Evolutionary conservation across 1,284 basidiomycete genomes (phyloP).

Genomic region (Ceratobasidium sp.): DNA sequence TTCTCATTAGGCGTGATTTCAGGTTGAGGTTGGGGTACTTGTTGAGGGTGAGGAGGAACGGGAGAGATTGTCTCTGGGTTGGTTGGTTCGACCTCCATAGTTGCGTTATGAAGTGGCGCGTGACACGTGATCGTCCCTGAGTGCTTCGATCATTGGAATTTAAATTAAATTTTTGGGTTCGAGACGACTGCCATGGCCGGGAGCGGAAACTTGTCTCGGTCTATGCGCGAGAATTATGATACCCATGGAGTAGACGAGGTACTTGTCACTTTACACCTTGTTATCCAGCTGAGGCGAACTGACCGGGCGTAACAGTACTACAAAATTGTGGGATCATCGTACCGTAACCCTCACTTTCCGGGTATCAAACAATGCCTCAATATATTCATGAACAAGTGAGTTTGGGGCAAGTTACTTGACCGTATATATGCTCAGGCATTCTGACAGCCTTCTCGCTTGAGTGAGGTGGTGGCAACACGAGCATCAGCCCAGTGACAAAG

Average conservation of each 20-base stretch:
- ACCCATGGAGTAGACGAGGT: constrained; percentile 70
- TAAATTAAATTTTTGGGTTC: constrained; percentile 25
- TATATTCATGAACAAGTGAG: constrained; percentile 60
- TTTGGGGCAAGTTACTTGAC: constrained; percentile 18
- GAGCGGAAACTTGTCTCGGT: constrained; percentile 58
- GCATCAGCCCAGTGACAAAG: constrained; percentile 42
- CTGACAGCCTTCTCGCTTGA: constrained; percentile 49
- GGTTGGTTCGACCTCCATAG: constrained; percentile 3
- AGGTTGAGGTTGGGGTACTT: no score
- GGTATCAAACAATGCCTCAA: constrained; percentile 65
- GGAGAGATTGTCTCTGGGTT: background rate
- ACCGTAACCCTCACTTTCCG: constrained; percentile 74
- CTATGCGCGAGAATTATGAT: constrained; percentile 72
- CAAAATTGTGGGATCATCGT: constrained; percentile 63
- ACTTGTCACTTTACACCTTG: no score
- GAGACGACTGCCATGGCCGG: constrained; percentile 9
- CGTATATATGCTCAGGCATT: constrained; percentile 41
- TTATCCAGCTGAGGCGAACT: background rate
- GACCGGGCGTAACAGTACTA: constrained; percentile 52
- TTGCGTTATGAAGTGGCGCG: background rate
- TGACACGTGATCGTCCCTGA: constrained; percentile 23
- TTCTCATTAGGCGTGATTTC: background rate
- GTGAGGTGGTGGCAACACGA: constrained; percentile 55
- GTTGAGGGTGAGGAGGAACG: no score
- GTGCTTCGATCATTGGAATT: constrained; percentile 9